Evolutionary conservation across 2,329 filamentous ascomycete genomes (phyloP).

Genomic region (Fusarium napiforme): DNA sequence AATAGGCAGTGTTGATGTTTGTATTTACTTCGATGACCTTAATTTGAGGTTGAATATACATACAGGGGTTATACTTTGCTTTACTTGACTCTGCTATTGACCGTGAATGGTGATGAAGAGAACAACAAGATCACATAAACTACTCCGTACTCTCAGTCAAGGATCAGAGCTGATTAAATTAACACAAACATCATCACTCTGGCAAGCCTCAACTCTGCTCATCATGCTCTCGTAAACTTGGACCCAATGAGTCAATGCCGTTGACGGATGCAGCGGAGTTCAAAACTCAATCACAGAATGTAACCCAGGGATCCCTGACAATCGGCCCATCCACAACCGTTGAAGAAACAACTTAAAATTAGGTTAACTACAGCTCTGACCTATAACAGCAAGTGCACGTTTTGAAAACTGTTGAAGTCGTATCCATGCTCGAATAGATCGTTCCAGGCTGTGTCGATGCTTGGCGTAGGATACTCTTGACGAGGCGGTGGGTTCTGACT

Average conservation of each 20-base stretch:
- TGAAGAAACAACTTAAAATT: background rate
- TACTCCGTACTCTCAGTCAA: background rate
- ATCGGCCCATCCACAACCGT: background rate
- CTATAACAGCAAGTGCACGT: conserved; percentile 30
- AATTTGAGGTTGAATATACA: background rate
- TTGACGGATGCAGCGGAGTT: background rate
- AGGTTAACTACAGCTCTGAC: background rate
- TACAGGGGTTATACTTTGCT: background rate
- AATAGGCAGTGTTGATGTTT: background rate
- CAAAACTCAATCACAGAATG: background rate
- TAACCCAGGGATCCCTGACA: background rate
- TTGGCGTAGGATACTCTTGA: conserved; percentile 37
- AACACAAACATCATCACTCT: background rate
- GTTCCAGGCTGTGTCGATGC: conserved; percentile 40
- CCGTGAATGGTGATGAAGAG: background rate
- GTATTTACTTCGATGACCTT: conserved; percentile 2
- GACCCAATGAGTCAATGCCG: too few species aligned
- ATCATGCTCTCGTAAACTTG: background rate
- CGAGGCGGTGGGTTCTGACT: conserved; percentile 33
- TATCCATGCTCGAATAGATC: conserved; percentile 41
- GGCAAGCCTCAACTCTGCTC: background rate
- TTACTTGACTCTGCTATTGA: background rate
- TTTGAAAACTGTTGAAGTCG: conserved; percentile 33
- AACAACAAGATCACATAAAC: background rate
- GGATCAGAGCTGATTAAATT: background rate